Conservation (phyloP, 2,329 filamentous ascomycete species). For the Dactylonectria estremocensis region DNA sequence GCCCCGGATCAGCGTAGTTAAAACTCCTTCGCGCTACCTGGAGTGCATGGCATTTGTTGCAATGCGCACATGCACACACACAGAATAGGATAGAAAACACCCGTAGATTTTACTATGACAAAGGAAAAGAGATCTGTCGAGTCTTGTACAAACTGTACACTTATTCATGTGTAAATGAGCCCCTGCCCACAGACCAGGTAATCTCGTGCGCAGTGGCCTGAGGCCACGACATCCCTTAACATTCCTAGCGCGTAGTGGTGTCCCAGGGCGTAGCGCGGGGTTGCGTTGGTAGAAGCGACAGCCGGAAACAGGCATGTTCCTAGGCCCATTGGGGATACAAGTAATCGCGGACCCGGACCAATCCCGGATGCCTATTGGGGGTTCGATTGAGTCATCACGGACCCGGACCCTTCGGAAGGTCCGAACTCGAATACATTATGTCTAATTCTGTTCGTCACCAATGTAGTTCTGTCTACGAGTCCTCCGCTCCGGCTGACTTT, state of each 20-base stretch:
- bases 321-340: not conserved
- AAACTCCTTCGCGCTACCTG: too few relatives aligned
- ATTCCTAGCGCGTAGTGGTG: not conserved
- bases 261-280: not conserved
- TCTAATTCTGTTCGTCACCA: not conserved
- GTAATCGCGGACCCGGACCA: not conserved
- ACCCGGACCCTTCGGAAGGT: conserved; percentile 1
- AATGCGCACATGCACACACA: too few relatives aligned
- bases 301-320: not conserved
- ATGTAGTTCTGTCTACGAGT: not conserved
- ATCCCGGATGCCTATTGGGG: not conserved
- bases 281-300: not conserved
- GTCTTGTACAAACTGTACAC: too few relatives aligned
- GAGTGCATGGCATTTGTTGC: too few relatives aligned
- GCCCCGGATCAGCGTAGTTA: too few relatives aligned
- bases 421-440: not conserved
- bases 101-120: too few relatives aligned
- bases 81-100: too few relatives aligned
- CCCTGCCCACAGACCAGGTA: too few relatives aligned
- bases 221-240: too few relatives aligned
- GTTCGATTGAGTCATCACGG: not conserved
- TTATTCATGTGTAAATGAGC: too few relatives aligned
- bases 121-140: too few relatives aligned
- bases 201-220: too few relatives aligned
- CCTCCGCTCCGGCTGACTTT: conserved; percentile 6